Conservation (phyloP, 371 early-diverging fungal genomes). For the Entomophthora muscae region DNA sequence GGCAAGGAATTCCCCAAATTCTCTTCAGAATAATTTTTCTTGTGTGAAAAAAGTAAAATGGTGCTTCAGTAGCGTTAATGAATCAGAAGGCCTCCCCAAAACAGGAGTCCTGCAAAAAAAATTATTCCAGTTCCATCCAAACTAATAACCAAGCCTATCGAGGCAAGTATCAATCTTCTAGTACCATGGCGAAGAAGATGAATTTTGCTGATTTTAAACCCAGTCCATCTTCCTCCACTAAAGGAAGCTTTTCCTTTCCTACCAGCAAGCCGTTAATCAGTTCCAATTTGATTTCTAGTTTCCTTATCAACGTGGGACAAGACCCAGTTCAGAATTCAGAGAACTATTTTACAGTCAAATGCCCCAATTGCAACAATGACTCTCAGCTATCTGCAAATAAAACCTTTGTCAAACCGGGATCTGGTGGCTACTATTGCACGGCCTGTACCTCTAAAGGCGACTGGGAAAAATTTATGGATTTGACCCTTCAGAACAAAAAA, state of each 20-base stretch:
- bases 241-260: background rate
- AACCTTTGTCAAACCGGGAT: constrained; percentile 2
- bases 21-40: background rate
- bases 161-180: background rate
- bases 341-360: constrained; percentile 3
- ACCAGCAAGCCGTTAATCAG: background rate
- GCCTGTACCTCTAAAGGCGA: background rate
- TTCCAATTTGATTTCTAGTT: background rate
- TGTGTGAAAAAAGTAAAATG: background rate
- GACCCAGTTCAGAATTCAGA: constrained; percentile 2
- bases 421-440: background rate
- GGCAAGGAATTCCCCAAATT: background rate
- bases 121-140: background rate
- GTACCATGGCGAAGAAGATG: background rate
- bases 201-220: background rate
- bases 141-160: background rate
- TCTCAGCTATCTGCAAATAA: background rate
- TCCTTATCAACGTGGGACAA: constrained; percentile 1
- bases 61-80: background rate
- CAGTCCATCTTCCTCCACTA: background rate
- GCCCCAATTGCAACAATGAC: constrained; percentile 7
- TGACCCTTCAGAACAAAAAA: background rate
- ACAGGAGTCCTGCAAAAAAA: background rate
- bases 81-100: background rate
- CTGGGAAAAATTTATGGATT: constrained; percentile 5